Percentiles rank a stretch among this genome's conserved stretches.
Evolutionary conservation across 257 asterid genomes (phyloP).

Genomic region (Orobanche coerulescens): DNA sequence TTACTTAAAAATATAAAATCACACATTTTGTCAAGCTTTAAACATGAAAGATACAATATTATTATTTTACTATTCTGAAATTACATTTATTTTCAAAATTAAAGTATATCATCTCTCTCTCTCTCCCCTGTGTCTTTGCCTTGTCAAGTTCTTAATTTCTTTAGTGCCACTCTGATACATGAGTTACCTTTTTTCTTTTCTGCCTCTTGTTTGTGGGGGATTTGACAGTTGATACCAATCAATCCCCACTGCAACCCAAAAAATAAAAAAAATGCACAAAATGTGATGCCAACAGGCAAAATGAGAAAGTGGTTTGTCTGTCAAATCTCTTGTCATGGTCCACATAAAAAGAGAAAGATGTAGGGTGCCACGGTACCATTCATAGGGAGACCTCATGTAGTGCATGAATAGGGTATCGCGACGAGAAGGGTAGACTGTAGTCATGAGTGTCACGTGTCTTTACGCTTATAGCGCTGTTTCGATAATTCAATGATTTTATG

Average conservation of each 20-base stretch:
- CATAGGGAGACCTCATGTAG: too few species aligned
- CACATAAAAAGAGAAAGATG: constrained; percentile 6
- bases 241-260: background rate
- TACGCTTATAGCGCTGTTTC: too few species aligned
- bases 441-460: too few species aligned
- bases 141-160: background rate
- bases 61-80: too few species aligned
- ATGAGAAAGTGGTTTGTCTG: constrained; percentile 22
- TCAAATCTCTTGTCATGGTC: constrained; percentile 22
- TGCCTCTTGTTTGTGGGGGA: constrained; percentile 10
- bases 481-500: too few species aligned
- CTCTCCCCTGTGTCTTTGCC: background rate
- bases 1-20: too few species aligned
- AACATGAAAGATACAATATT: too few species aligned
- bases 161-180: background rate
- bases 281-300: constrained; percentile 21
- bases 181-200: constrained; percentile 31
- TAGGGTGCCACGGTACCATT: constrained; percentile 24
- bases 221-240: background rate
- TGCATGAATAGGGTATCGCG: too few species aligned
- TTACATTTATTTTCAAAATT: too few species aligned
- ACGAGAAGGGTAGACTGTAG: too few species aligned
- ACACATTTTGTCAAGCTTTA: too few species aligned
- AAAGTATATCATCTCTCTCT: too few species aligned
- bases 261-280: constrained; percentile 22